Conservation (phyloP, 305 asterid species). For the Andrographis paniculata region DNA sequence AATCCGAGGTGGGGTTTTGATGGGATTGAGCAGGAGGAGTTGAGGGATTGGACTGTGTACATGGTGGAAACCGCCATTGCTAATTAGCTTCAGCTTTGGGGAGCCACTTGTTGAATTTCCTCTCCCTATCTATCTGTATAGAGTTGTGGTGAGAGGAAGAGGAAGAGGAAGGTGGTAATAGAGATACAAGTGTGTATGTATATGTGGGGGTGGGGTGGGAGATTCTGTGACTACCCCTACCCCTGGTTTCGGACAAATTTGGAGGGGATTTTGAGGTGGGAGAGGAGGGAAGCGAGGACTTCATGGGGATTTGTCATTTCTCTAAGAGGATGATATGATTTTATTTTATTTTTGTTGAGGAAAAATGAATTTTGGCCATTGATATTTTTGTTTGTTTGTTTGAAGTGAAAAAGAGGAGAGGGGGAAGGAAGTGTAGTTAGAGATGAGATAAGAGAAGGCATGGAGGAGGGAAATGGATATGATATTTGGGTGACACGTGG, state of each 20-base stretch:
- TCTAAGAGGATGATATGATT: too few relatives aligned
- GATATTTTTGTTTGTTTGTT: not conserved
- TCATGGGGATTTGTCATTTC: not conserved
- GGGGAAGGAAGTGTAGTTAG: not conserved
- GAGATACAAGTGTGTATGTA: constrained; percentile 5
- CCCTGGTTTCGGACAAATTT: constrained; percentile 24
- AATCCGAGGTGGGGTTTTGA: constrained; percentile 59
- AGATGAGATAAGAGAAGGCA: constrained; percentile 7
- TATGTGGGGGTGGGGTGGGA: too few relatives aligned
- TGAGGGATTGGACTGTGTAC: constrained; percentile 68
- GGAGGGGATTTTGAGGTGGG: constrained; percentile 23
- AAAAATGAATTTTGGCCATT: not conserved
- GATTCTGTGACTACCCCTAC: constrained; percentile 25
- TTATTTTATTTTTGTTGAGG: too few relatives aligned
- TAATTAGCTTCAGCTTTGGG: not conserved
- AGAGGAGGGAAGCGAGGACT: constrained; percentile 1
- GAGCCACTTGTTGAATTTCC: too few relatives aligned
- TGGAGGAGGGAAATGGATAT: not conserved
- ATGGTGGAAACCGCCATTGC: constrained; percentile 73
- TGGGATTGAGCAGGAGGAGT: constrained; percentile 60
- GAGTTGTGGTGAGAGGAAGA: too few relatives aligned
- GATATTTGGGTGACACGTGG: constrained; percentile 18
- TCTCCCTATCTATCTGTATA: constrained; percentile 11
- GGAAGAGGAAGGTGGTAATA: constrained; percentile 5
- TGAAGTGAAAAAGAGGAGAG: not conserved